phyloP scores from a whole-genome alignment of 1,139 yeast genomes.

The Diutina rugosa region DNA sequence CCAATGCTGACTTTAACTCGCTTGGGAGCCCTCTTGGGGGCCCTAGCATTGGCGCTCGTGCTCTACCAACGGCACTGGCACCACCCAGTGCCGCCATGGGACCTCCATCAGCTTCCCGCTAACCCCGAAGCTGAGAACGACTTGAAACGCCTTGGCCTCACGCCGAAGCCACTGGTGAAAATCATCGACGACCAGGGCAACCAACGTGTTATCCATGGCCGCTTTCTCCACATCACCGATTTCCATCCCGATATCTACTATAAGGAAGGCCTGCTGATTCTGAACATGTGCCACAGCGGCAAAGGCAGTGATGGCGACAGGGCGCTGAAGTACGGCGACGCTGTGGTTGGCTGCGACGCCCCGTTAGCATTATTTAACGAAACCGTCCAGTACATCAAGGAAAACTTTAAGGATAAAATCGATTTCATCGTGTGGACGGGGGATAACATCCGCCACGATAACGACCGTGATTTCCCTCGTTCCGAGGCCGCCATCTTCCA shows the following conservation, averaged over 20 bases:
- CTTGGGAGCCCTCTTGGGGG: not conserved
- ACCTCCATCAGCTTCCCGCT: not conserved
- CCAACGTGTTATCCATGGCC: slow-evolving; percentile 37
- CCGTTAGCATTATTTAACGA: slow-evolving; percentile 49
- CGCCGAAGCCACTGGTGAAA: slow-evolving; percentile 19
- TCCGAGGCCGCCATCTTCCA: slow-evolving; percentile 58
- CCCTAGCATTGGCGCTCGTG: not conserved
- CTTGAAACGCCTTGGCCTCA: slow-evolving; percentile 15
- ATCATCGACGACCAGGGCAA: slow-evolving; percentile 14
- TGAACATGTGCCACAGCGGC: slow-evolving; percentile 47
- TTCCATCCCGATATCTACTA: slow-evolving; percentile 77
- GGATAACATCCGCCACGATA: slow-evolving; percentile 78
- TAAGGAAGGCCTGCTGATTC: slow-evolving; percentile 35
- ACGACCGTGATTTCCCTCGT: slow-evolving; percentile 62
- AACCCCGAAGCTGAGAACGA: slow-evolving; percentile 2
- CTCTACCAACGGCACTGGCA: not conserved
- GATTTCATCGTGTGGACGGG: slow-evolving; percentile 90
- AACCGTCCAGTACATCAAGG: slow-evolving; percentile 55
- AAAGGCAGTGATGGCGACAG: slow-evolving; percentile 10
- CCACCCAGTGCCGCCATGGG: not conserved
- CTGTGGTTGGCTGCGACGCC: slow-evolving; percentile 60
- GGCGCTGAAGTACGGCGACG: slow-evolving; percentile 65
- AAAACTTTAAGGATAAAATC: slow-evolving; percentile 55
- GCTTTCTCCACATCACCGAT: slow-evolving; percentile 77
- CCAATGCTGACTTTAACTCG: not conserved